A percentile compares a stretch with the other conserved stretches of the same genome.
phyloP scores from a whole-genome alignment of 768 basidiomycete species.

The Boletus reticulatus region DNA sequence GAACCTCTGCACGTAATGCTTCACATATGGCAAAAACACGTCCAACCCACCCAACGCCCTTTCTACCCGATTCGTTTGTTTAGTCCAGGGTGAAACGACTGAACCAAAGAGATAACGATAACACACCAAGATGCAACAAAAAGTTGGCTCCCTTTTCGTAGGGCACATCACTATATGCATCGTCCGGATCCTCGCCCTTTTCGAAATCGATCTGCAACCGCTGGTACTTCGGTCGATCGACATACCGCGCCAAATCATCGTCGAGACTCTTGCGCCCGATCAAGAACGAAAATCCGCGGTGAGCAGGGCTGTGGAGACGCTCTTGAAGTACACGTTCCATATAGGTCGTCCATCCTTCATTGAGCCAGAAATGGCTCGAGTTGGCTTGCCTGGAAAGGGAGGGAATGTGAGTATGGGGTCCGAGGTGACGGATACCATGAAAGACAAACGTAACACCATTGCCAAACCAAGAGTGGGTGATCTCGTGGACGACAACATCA shows the following conservation, averaged over 20 bases:
- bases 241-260: constrained; percentile 63
- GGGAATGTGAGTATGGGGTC: not conserved
- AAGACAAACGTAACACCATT: constrained; percentile 72
- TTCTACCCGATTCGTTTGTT: constrained; percentile 29
- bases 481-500: constrained; percentile 88
- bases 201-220: constrained; percentile 74
- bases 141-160: constrained; percentile 92
- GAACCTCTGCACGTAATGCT: constrained; percentile 54
- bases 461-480: constrained; percentile 86
- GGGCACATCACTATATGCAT: constrained; percentile 71
- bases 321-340: constrained; percentile 80
- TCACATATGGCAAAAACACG: constrained; percentile 54
- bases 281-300: constrained; percentile 77
- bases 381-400: not conserved
- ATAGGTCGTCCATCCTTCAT: constrained; percentile 94
- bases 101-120: not conserved
- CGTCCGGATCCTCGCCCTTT: constrained; percentile 73
- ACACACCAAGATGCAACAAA: constrained; percentile 74
- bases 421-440: not conserved
- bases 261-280: constrained; percentile 71
- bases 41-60: constrained; percentile 54
- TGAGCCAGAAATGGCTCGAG: constrained; percentile 73
- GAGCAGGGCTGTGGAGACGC: constrained; percentile 66
- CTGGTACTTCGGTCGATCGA: constrained; percentile 66
- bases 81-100: no score